phyloP scores from a whole-genome alignment of 169 alveolate species.

The Babesia divergens region DNA sequence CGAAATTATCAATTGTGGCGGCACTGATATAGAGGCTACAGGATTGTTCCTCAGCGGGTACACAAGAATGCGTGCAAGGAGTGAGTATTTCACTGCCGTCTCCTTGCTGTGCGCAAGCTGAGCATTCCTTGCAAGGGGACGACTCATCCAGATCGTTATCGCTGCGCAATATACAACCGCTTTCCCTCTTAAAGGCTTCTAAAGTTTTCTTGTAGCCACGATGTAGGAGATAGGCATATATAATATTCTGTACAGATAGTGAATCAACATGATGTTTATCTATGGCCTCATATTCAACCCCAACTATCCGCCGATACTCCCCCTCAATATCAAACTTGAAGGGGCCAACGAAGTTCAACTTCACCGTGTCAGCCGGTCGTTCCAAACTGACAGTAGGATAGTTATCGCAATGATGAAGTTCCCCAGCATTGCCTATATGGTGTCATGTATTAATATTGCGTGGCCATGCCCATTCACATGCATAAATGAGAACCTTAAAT shows the following conservation, averaged over 20 bases:
- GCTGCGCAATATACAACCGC: neutral
- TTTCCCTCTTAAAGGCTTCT: slow-evolving; percentile 42
- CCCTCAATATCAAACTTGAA: slow-evolving; percentile 56
- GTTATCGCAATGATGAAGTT: slow-evolving; percentile 44
- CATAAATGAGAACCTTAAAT: no score
- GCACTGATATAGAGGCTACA: slow-evolving; percentile 35
- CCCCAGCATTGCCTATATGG: slow-evolving; percentile 46
- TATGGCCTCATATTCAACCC: slow-evolving; percentile 24
- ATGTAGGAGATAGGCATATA: slow-evolving; percentile 26
- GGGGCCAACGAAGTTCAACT: slow-evolving; percentile 69
- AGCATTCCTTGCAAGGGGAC: neutral
- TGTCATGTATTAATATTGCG: no score
- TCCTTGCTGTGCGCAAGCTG: slow-evolving; percentile 1
- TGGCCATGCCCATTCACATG: no score
- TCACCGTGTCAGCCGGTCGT: slow-evolving; percentile 38
- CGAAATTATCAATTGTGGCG: slow-evolving; percentile 9
- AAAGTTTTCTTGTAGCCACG: slow-evolving; percentile 44
- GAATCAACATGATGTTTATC: neutral
- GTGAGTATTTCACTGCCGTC: neutral
- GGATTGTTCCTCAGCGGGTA: no score
- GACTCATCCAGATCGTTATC: neutral
- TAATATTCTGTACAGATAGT: slow-evolving; percentile 1
- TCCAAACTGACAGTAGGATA: slow-evolving; percentile 66
- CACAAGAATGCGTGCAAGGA: no score
- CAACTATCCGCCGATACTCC: slow-evolving; percentile 24